Base-by-base conservation (phyloP, 2,329 filamentous ascomycete species). In the Thielaviopsis populi region DNA sequence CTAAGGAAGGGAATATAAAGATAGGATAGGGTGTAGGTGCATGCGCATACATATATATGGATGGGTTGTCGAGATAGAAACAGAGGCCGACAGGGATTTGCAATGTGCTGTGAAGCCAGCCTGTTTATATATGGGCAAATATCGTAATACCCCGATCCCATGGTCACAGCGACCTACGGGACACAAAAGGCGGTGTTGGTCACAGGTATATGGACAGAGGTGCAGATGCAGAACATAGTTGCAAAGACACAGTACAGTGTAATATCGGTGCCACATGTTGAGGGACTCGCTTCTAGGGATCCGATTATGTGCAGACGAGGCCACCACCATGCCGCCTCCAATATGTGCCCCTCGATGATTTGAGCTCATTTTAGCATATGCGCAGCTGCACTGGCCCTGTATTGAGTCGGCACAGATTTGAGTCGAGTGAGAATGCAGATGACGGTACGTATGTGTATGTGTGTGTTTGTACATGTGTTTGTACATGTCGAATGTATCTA, bases 181-280 rank as follows among this genome's bases (percentile, higher is more conserved):
- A 56, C 53, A 56, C 53, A 56, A 56, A 56, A 56, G 30, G 53
- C 53, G 53, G 53, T 56, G 53, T 56, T 56, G 53, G 10, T 5
- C 5, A 56, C 3, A 10, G 50, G n/a, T 33, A 30, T 10, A 13
- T 54, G 22, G 50, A 54, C 24, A 54, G 50, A 54, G 19, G 13
- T 50, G 46, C 46, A 50, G 46, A 27, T 24, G n/a, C 53, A 56
- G 15, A 56, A 37, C 53, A 56, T 27, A n/a, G 53, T 56, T 56
- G 30, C 53, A 56, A 56, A 37, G 53, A 56, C 27, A 56, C 19
- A 22, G n/a, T 13, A 53, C 48, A 56, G 46, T 50, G 46, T 24
- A 50, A 30, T 33, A 56, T 22, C 53, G n/a, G 53, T 56, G 53
- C 27, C 53, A 37, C 27, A 50, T 50, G 46, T 27, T 22, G 53